Evolutionary conservation across 2,329 filamentous ascomycete species (phyloP), one percentile per base, ranked within the genome.

Genomic region (Phyllachora maydis): DNA sequence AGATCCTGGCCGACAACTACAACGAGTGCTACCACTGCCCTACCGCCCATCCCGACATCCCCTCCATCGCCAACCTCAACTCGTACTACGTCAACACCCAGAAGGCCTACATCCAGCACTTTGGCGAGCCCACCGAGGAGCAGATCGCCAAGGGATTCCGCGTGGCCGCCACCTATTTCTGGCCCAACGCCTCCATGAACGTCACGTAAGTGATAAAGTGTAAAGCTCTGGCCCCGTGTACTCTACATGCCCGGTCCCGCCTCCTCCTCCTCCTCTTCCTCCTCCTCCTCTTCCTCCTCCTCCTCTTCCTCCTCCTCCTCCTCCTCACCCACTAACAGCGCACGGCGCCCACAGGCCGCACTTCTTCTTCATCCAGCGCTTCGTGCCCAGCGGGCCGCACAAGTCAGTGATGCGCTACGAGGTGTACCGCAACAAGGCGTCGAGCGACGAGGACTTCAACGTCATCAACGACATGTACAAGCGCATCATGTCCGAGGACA

Each of bases 11-110:
- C 9, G 65, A 71, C 37, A 69, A 71, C 46, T 72, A 67, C 49
- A 72, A 72, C 38, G 65, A 66, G 37, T 71, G 65, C 37, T 72
- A 71, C 34, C 65, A 70, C 46, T 69, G 63, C 46, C 54, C 56
- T 23, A 59, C 56, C 1, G 56, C 62, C 2, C 64, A 69, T 32
- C 63, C 65, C 3, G 59, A 65, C 27, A 58, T 68, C 16, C 50
- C 59, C 4, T 47, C 50, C 19, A 49, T 69, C n/a, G 54, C 63
- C 21, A 59, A 69, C 28, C 51, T 69, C 18, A 52, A 55, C 28
- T 55, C 55, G 4, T 69, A 68, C 42, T 42, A 47, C 19, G 58
- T 63, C 23, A 46, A 59, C 30, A 53, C 54, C 18, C 50, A 53
- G 30, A 49, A 44, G 11, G 48, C 44, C 2, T 49, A 58, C 31